Evolutionary conservation across 2,329 filamentous ascomycete genomes (phyloP), one percentile per base, ranked within the genome.

Genomic region (Penicillium oxalicum): DNA sequence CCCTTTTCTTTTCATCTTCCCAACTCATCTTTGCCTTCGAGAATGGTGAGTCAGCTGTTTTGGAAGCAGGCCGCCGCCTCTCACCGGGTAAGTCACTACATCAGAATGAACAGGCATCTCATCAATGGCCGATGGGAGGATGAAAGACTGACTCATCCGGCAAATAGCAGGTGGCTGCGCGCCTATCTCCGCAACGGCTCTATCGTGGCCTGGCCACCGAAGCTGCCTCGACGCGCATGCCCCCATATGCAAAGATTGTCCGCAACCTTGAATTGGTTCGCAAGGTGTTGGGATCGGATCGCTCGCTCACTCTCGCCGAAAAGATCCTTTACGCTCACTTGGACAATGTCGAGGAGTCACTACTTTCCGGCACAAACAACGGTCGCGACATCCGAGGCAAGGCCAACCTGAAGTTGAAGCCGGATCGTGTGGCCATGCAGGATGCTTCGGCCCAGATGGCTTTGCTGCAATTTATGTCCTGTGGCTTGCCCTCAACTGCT

Each of bases 371-470:
- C 64, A 96, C 91, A 43, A 80, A 88, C 70, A 88, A 91, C 79
- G 91, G 91, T 58, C 81, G 81, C 44, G 80, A 86, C 63, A 86
- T 98, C 53, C 83, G 93, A 37, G 91, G 91, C 58, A 83, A 83
- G 65, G 91, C 90, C 44, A 97, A 95, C 68, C 79, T 98, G 72
- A 95, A 95, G 76, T 86, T 98, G 70, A 95, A 95, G 72, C 93
- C 93, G 24, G 93, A 98, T 70, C 83, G 93, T 45, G 93, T 97
- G 60, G 94, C 94, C 56, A 98, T 98, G 93, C 93, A 98, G 73
- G 93, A 98, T 76, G 93, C 93, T 11, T 95, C 89, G 28, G 93
- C 93, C 5, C 93, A 98, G 75, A 98, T 98, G 93, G 93, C 93
- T 1, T 76, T 98, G 56, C 76, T 98, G 61, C 93, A 98, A 73